These are phyloP conservation scores for Tremellales sp. DNA, from an alignment of 1,284 basidiomycete species.

Conservation along the genomic window DNA sequence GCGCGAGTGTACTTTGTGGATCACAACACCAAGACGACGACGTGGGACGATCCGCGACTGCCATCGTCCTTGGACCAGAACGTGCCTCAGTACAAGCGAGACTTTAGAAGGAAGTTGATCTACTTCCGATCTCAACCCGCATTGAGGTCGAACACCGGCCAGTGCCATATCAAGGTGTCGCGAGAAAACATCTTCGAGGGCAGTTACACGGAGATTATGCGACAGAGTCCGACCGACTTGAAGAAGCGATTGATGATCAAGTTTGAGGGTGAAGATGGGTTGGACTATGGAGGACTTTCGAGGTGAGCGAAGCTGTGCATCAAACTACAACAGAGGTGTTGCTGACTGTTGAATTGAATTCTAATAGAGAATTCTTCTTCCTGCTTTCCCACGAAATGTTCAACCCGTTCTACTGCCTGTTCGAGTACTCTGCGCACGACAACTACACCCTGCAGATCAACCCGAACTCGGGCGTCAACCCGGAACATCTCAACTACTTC, in stretches of 20 bases:
- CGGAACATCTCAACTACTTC: slow-evolving; percentile 99
- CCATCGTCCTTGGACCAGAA: slow-evolving; percentile 69
- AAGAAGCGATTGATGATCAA: slow-evolving; percentile 98
- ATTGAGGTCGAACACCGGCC: slow-evolving; percentile 80
- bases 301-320: slow-evolving; percentile 54
- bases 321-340: background rate
- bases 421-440: slow-evolving; percentile 98
- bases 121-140: slow-evolving; percentile 99
- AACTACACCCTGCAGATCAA: slow-evolving; percentile 99
- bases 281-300: slow-evolving; percentile 97
- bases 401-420: slow-evolving; percentile 98
- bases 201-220: slow-evolving; percentile 92
- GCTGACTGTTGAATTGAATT: background rate
- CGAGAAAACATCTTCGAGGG: slow-evolving; percentile 94
- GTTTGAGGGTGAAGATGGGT: slow-evolving; percentile 96
- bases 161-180: slow-evolving; percentile 94
- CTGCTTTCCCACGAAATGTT: slow-evolving; percentile 97
- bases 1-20: slow-evolving; percentile 95
- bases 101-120: slow-evolving; percentile 96
- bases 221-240: slow-evolving; percentile 82
- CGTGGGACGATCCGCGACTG: slow-evolving; percentile 91
- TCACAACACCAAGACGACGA: slow-evolving; percentile 87
- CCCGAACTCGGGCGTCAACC: slow-evolving; percentile 95
- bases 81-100: slow-evolving; percentile 98
- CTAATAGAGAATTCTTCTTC: slow-evolving; percentile 95